Evolutionary conservation across 2,329 filamentous ascomycete genomes (phyloP), one percentile per base, ranked within the genome.

Genomic region (Emmonsia crescens): DNA sequence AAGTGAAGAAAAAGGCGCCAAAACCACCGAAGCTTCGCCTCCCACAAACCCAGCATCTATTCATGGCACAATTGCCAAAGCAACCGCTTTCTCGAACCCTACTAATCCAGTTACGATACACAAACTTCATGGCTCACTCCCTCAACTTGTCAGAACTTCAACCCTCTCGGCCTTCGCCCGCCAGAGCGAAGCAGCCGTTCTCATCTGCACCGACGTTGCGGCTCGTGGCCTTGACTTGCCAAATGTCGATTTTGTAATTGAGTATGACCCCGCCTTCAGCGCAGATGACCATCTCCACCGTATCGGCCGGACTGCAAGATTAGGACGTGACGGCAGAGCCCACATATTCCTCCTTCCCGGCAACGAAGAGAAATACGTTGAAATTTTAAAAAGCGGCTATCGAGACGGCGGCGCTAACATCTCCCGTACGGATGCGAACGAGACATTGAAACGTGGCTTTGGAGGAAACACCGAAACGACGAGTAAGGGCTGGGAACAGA

Each of bases 211-310:
- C 0, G 94, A 99, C 71, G 94, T 99, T 58, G 91, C 94, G 14
- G 94, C 94, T 24, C 90, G 94, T 71, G 94, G 94, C 78, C 85
- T 99, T 49, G 94, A 99, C 79, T 84, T 99, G 19, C 93, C 93
- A 0, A 93, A 94, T 58, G 90, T 99, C 59, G 94, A 99, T 73
- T 82, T 96, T 24, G 91, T 99, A 57, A 84, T 99, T 61, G 94
- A 99, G 74, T 97, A 96, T 72, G 94, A 99, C 71, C 92, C 94
- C 0, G 90, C 94, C 2, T 97, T 97, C 76, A 91, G 89, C 71
- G 86, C 91, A 29, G 89, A 92, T 64, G 94, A 99, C 73, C 94
- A 99, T 73, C 83, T 96, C 8, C 94, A 99, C 77, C 88, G 94
- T 61, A 90, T 97, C 61, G 94, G 94, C 60, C 89, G 94, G 73